phyloP scores from a whole-genome alignment of 2,329 filamentous ascomycete species.

The Colletotrichum higginsianum region DNA sequence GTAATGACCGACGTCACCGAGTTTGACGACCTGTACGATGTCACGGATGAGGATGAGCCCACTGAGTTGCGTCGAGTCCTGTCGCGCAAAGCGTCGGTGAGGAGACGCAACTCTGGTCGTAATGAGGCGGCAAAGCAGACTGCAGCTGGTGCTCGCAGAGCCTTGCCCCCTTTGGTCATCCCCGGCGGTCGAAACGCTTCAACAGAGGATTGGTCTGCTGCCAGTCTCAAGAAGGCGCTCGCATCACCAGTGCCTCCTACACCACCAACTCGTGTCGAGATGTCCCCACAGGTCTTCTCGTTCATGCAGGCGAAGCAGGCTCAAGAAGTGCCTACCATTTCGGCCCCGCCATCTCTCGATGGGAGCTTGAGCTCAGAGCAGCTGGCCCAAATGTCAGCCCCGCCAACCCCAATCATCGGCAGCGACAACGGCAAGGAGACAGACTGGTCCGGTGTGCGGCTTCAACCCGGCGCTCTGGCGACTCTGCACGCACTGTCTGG shows the following conservation, averaged over 20 bases:
- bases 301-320: constrained; percentile 76
- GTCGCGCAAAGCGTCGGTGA: constrained; percentile 53
- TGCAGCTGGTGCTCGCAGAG: constrained; percentile 52
- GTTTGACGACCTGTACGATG: constrained; percentile 90
- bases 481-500: constrained; percentile 82
- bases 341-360: constrained; percentile 89
- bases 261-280: constrained; percentile 77
- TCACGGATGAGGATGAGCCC: constrained; percentile 81
- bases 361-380: constrained; percentile 92
- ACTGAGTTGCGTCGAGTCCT: constrained; percentile 42
- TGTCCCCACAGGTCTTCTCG: constrained; percentile 82
- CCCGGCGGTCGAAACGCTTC: constrained; percentile 56
- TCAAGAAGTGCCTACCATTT: constrained; percentile 79
- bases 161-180: constrained; percentile 68
- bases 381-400: constrained; percentile 85
- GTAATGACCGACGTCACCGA: constrained; percentile 77
- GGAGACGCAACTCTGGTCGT: constrained; percentile 57
- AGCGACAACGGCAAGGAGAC: constrained; percentile 68
- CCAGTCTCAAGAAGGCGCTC: constrained; percentile 63
- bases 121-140: constrained; percentile 40
- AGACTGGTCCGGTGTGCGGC: constrained; percentile 80
- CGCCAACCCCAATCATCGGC: constrained; percentile 83
- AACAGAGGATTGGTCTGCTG: constrained; percentile 62
- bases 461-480: constrained; percentile 85
- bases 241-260: constrained; percentile 74